These are phyloP conservation scores for Akebia trifoliata DNA, from an alignment of 164 flowering plant species.

Conservation along the genomic window DNA sequence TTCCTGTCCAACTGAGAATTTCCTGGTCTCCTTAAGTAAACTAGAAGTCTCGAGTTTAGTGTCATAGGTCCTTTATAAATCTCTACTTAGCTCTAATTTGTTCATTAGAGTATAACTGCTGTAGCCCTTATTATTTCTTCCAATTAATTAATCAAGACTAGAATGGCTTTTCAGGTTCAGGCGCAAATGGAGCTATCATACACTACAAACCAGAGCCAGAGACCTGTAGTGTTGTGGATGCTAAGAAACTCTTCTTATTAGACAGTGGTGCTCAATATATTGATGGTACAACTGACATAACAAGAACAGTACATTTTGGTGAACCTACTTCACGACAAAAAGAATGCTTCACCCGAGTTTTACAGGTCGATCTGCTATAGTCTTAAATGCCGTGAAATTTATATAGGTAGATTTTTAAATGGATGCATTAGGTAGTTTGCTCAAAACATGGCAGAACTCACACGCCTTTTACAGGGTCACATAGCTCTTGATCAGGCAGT, in stretches of 20 bases:
- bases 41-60: not conserved
- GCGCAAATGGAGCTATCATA: slow-evolving; percentile 96
- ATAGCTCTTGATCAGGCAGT: slow-evolving; percentile 95
- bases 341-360: slow-evolving; percentile 92
- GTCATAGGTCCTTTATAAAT: not conserved
- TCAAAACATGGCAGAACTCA: too few relatives aligned
- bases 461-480: slow-evolving; percentile 99
- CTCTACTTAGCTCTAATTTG: too few relatives aligned
- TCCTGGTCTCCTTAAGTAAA: too few relatives aligned
- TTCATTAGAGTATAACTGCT: not conserved
- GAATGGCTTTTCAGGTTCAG: slow-evolving; percentile 53
- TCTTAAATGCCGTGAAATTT: not conserved
- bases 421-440: not conserved
- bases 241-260: slow-evolving; percentile 63
- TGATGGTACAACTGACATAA: slow-evolving; percentile 98
- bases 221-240: slow-evolving; percentile 65
- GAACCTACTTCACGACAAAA: slow-evolving; percentile 74
- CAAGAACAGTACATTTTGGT: slow-evolving; percentile 94
- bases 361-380: slow-evolving; percentile 48
- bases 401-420: not conserved
- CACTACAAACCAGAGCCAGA: slow-evolving; percentile 89
- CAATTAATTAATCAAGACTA: not conserved
- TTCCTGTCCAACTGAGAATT: not conserved
- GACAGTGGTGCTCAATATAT: slow-evolving; percentile 95
- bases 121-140: not conserved